Conservation (phyloP, 2,329 filamentous ascomycete species). For the Sordariomycetes sp. region DNA sequence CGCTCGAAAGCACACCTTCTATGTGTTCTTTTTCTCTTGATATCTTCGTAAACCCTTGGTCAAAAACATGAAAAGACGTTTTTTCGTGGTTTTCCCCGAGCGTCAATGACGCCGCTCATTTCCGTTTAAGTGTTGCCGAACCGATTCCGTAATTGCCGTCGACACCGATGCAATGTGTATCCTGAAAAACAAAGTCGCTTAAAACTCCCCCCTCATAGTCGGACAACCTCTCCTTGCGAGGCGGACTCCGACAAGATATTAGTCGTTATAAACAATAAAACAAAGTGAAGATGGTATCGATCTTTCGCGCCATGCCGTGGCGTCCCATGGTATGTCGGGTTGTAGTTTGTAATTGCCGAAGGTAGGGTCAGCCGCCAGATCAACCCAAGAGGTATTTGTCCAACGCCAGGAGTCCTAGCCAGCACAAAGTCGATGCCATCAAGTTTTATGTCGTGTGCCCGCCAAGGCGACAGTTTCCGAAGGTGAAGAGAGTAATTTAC, state of each 20-base stretch:
- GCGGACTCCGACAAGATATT: slow-evolving; percentile 16
- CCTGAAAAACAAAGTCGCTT: slow-evolving; percentile 32
- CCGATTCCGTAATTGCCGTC: slow-evolving; percentile 7
- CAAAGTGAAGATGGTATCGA: slow-evolving; percentile 34
- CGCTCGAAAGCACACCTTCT: slow-evolving; percentile 29
- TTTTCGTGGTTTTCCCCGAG: slow-evolving; percentile 5
- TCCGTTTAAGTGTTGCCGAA: slow-evolving; percentile 7
- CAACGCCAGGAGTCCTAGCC: slow-evolving; percentile 24
- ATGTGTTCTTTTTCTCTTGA: slow-evolving; percentile 39
- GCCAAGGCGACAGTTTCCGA: slow-evolving; percentile 19
- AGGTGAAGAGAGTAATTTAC: slow-evolving; percentile 25
- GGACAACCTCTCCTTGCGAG: slow-evolving; percentile 25
- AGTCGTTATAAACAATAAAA: slow-evolving; percentile 13
- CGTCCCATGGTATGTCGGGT: slow-evolving; percentile 30
- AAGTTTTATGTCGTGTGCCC: background rate
- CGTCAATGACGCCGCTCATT: slow-evolving; percentile 2
- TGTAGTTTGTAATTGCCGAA: too few relatives aligned
- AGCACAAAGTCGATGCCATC: slow-evolving; percentile 32
- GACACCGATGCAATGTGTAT: slow-evolving; percentile 39
- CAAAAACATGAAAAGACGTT: slow-evolving; percentile 1
- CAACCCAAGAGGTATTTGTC: too few relatives aligned
- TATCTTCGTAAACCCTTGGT: slow-evolving; percentile 11
- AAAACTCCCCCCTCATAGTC: slow-evolving; percentile 30
- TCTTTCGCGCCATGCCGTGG: slow-evolving; percentile 29
- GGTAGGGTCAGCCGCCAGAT: too few relatives aligned